These are phyloP conservation scores for Fonsecaea nubica DNA, from an alignment of 2,329 filamentous ascomycete species.

Conservation along the genomic window DNA sequence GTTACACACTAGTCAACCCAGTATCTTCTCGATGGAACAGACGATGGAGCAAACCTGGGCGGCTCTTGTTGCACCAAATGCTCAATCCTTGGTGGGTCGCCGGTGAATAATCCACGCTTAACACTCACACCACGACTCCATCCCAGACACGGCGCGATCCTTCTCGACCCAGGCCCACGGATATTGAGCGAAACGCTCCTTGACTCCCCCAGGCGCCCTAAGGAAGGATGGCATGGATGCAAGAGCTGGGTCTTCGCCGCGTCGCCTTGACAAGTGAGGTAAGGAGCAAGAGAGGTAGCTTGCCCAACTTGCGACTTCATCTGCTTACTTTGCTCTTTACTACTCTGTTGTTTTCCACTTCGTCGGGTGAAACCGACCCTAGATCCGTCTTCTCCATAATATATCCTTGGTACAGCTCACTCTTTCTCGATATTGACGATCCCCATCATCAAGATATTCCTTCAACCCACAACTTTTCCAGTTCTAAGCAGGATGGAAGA, in stretches of 20 bases:
- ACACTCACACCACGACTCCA: neutral
- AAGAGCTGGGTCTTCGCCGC: neutral
- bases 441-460: neutral
- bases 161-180: neutral
- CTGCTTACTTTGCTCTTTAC: neutral
- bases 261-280: neutral
- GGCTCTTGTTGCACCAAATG: neutral
- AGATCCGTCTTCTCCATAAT: neutral
- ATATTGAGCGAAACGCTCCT: neutral
- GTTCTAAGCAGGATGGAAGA: neutral
- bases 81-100: neutral
- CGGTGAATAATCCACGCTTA: neutral
- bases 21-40: neutral
- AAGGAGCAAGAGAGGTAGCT: neutral
- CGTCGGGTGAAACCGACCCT: neutral
- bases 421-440: neutral
- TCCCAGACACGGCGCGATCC: slow-evolving; percentile 1
- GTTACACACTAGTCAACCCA: neutral
- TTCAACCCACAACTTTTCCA: neutral
- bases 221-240: neutral
- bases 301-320: neutral
- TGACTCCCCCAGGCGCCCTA: neutral
- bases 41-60: neutral
- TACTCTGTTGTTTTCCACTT: neutral
- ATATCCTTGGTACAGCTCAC: neutral